Conservation (phyloP, 2,329 filamentous ascomycete species). For the Daldinia sp. region DNA sequence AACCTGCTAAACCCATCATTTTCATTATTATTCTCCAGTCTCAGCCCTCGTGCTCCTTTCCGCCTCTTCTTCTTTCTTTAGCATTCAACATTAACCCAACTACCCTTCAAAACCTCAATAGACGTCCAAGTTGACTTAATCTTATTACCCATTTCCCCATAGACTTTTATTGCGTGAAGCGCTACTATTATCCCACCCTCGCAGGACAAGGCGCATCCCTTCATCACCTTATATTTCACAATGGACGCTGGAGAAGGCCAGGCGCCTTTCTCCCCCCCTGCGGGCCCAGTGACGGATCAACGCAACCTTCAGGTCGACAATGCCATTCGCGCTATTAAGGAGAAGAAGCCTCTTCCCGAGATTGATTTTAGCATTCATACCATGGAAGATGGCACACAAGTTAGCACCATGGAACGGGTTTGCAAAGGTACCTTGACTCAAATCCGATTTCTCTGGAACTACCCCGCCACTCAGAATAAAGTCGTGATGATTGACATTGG, state of each 20-base stretch:
- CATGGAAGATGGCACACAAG: constrained; percentile 96
- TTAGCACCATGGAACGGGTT: constrained; percentile 94
- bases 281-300: constrained; percentile 57
- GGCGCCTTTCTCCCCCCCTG: constrained; percentile 50
- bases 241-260: constrained; percentile 64
- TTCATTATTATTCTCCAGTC: constrained; percentile 36
- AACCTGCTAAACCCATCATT: constrained; percentile 32
- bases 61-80: constrained; percentile 1
- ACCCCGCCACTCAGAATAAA: constrained; percentile 44
- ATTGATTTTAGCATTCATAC: constrained; percentile 99
- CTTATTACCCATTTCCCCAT: constrained; percentile 17
- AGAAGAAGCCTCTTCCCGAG: constrained; percentile 96
- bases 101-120: constrained; percentile 17
- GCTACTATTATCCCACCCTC: constrained; percentile 8
- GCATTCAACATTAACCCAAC: constrained; percentile 10
- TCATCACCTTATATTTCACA: constrained; percentile 44
- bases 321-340: constrained; percentile 88
- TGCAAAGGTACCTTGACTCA: constrained; percentile 83
- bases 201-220: constrained; percentile 37
- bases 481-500: constrained; percentile 18
- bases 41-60: constrained; percentile 37
- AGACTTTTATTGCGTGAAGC: constrained; percentile 11
- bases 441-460: constrained; percentile 20
- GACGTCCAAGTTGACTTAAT: constrained; percentile 17
- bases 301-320: constrained; percentile 80